Conservation (phyloP, 495 filamentous ascomycete species). For the Filosporella fistucella region DNA sequence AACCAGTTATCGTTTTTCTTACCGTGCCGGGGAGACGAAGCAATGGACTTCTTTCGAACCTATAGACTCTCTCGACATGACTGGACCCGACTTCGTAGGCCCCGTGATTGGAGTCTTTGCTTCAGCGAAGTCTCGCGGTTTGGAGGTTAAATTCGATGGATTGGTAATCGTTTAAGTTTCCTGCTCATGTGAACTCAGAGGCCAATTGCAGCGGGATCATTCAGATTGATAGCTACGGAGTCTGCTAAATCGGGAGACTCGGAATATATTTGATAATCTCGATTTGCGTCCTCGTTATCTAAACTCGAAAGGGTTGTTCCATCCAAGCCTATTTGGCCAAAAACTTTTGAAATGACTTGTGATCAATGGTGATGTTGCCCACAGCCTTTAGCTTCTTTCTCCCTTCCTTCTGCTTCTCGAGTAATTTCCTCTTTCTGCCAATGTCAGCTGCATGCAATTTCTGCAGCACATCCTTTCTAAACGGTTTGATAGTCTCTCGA, state of each 20-base stretch:
- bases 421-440: constrained; percentile 71
- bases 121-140: background rate
- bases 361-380: constrained; percentile 84
- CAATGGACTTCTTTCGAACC: background rate
- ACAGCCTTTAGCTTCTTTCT: constrained; percentile 75
- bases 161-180: no score
- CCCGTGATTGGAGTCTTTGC: constrained; percentile 8
- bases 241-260: no score
- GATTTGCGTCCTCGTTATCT: no score
- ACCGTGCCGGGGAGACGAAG: background rate
- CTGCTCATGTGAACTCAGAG: no score
- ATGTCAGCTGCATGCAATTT: constrained; percentile 94
- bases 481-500: constrained; percentile 92
- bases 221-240: no score
- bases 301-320: background rate
- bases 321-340: constrained; percentile 43
- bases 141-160: background rate
- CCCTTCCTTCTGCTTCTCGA: constrained; percentile 97
- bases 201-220: no score
- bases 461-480: constrained; percentile 87
- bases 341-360: constrained; percentile 90
- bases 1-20: constrained; percentile 1
- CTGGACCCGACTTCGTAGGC: constrained; percentile 4
- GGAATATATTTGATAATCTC: no score
- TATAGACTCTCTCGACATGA: constrained; percentile 5